A percentile compares a stretch with the other conserved stretches of the same genome.
phyloP scores from a whole-genome alignment of 2,329 filamentous ascomycete genomes.

The Aspergillus versicolor region DNA sequence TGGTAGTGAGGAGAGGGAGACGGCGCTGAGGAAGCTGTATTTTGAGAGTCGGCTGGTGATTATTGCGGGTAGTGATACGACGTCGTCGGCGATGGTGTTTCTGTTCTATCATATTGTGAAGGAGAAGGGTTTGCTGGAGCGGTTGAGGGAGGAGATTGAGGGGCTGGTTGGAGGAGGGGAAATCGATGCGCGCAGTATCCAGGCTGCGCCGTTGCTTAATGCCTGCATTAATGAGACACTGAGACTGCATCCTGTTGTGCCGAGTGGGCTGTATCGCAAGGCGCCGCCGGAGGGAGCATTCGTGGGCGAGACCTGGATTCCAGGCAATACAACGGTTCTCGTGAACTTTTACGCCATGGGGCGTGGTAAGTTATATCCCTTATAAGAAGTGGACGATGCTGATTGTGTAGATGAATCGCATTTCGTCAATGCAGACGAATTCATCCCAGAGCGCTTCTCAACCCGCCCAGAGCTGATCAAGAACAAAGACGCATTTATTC shows the following conservation, averaged over 20 bases:
- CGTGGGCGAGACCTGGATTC: conserved; percentile 10
- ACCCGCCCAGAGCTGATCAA: conserved; percentile 15
- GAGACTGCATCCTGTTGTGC: conserved; percentile 7
- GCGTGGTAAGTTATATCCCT: neutral
- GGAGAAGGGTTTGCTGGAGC: neutral
- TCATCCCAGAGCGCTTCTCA: conserved; percentile 21
- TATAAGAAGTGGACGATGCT: no score
- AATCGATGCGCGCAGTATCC: neutral
- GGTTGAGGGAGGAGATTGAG: conserved; percentile 9
- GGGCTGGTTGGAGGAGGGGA: conserved; percentile 3
- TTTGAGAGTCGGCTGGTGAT: no score
- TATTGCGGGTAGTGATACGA: no score
- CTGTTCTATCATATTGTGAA: no score
- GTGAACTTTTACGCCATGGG: conserved; percentile 1
- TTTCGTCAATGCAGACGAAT: neutral
- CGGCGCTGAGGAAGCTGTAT: no score
- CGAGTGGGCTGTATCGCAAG: conserved; percentile 4
- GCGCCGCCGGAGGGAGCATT: conserved; percentile 10
- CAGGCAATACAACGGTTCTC: conserved; percentile 25
- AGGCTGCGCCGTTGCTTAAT: conserved; percentile 10
- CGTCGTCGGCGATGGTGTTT: no score
- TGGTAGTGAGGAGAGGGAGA: no score
- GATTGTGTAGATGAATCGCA: no score
- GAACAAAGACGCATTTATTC: conserved; percentile 15
- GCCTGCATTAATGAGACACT: conserved; percentile 21